Evolutionary conservation across 441 rosid species (phyloP).

Genomic region (Euphorbia celastroides): DNA sequence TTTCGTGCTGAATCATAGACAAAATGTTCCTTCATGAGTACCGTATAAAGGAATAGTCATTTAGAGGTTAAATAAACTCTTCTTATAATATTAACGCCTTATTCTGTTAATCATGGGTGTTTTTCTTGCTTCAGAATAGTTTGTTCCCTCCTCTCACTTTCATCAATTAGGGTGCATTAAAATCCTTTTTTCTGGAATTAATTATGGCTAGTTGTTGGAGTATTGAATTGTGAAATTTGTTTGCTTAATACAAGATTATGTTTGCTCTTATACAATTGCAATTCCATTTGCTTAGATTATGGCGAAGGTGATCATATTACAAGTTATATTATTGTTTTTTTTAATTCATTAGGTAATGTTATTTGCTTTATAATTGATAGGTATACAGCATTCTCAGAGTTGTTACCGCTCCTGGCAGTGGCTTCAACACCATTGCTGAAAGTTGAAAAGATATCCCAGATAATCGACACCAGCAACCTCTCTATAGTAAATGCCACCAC

Average conservation of each 20-base stretch:
- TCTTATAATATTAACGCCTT: no score
- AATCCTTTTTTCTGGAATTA: not conserved
- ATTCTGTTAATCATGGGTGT: no score
- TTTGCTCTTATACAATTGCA: not conserved
- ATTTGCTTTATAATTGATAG: conserved; percentile 26
- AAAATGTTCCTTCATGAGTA: not conserved
- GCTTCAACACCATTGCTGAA: conserved; percentile 69
- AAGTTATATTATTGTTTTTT: not conserved
- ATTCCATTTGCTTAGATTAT: not conserved
- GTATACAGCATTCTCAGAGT: conserved; percentile 91
- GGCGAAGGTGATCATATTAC: not conserved
- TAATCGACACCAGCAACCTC: conserved; percentile 47
- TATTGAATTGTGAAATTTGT: not conserved
- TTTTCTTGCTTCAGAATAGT: no score
- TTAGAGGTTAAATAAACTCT: not conserved
- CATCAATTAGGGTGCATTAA: not conserved
- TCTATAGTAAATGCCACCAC: conserved; percentile 60
- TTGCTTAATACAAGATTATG: not conserved
- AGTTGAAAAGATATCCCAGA: conserved; percentile 62
- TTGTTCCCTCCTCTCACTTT: not conserved
- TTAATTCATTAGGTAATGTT: not conserved
- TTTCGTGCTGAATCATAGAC: not conserved
- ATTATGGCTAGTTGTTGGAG: not conserved
- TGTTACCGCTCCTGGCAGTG: conserved; percentile 77
- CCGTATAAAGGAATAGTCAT: not conserved